phyloP scores from a whole-genome alignment of 2,329 filamentous ascomycete genomes.

The Pleomassaria siparia region DNA sequence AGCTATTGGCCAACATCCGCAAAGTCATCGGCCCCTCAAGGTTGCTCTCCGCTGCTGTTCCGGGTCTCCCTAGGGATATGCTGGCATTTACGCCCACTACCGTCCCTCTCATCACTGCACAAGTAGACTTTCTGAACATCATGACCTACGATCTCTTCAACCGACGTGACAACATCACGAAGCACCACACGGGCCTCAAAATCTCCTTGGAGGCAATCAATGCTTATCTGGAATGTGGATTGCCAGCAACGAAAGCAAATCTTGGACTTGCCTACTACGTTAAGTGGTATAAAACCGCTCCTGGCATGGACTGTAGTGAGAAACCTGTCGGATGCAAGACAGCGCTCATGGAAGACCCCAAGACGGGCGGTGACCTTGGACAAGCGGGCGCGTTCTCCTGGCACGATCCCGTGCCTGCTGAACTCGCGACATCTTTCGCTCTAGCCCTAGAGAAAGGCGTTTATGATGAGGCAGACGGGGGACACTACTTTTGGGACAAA shows the following conservation, averaged over 20 bases:
- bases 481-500: constrained; percentile 68
- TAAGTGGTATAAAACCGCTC: constrained; percentile 62
- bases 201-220: constrained; percentile 59
- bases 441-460: constrained; percentile 55
- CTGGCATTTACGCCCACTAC: constrained; percentile 62
- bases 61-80: constrained; percentile 65
- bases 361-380: constrained; percentile 61
- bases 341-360: constrained; percentile 60
- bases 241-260: constrained; percentile 57
- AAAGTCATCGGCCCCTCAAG: constrained; percentile 58
- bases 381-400: constrained; percentile 59
- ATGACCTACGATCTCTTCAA: constrained; percentile 76
- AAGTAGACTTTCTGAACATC: constrained; percentile 68
- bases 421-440: constrained; percentile 58
- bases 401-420: constrained; percentile 33
- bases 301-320: constrained; percentile 47
- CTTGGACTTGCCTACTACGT: constrained; percentile 69
- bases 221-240: constrained; percentile 60
- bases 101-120: constrained; percentile 58
- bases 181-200: constrained; percentile 64
- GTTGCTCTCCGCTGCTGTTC: constrained; percentile 67
- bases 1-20: constrained; percentile 64
- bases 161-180: constrained; percentile 62
- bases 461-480: constrained; percentile 62
- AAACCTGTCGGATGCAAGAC: constrained; percentile 63